Evolutionary conservation across 495 filamentous ascomycete genomes (phyloP).

Genomic region (Usnea hakonensis): DNA sequence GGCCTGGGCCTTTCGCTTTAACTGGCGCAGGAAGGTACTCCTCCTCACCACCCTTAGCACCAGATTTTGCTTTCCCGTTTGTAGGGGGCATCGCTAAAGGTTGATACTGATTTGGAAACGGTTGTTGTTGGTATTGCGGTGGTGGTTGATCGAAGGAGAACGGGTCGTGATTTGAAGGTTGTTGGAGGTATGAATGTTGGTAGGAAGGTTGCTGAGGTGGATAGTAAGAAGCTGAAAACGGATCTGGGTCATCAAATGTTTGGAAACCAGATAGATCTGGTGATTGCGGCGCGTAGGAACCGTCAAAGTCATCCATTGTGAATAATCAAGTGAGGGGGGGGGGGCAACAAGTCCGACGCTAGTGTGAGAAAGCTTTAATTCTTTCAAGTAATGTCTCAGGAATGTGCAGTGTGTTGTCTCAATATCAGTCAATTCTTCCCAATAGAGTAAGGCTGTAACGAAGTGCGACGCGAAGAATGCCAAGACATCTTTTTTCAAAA

Average conservation of each 20-base stretch:
- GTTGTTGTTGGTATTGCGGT: conserved; percentile 2
- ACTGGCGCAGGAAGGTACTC: conserved; percentile 26
- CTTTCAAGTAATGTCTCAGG: neutral
- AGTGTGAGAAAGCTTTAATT: neutral
- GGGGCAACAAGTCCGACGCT: neutral
- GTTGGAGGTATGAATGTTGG: conserved; percentile 15
- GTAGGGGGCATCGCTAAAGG: conserved; percentile 23
- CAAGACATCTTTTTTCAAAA: conserved; percentile 4
- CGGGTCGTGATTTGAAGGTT: conserved; percentile 14
- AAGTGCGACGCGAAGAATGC: neutral
- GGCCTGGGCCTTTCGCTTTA: conserved; percentile 28
- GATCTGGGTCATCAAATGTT: conserved; percentile 35
- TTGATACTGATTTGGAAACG: conserved; percentile 14
- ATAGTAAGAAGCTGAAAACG: conserved; percentile 30
- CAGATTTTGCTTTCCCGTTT: conserved; percentile 20
- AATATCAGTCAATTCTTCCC: neutral
- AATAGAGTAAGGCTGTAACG: neutral
- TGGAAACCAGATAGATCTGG: conserved; percentile 41
- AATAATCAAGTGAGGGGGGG: neutral
- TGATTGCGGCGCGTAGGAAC: conserved; percentile 38
- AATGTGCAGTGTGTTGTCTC: neutral
- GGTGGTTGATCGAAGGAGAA: conserved; percentile 9
- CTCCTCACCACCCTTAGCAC: conserved; percentile 32
- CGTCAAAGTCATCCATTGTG: conserved; percentile 40
- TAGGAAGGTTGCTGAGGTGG: conserved; percentile 22